Conservation (phyloP, 2,329 filamentous ascomycete species). For the Trichoderma sp. region DNA sequence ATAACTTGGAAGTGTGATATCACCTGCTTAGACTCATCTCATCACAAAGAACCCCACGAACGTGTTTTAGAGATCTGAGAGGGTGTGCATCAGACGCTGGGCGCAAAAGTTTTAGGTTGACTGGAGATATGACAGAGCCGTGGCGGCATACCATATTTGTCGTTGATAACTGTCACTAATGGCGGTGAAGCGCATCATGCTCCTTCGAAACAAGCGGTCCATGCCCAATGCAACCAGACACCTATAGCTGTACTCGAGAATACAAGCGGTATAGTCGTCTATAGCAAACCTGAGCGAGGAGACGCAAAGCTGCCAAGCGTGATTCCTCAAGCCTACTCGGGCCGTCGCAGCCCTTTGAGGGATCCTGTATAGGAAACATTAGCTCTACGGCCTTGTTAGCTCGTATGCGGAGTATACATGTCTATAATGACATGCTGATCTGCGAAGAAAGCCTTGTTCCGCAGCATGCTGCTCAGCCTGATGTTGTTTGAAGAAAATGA, state of each 20-base stretch:
- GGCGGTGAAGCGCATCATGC: too few relatives aligned
- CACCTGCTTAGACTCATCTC: background rate
- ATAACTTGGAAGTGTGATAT: background rate
- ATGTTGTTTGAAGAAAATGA: background rate
- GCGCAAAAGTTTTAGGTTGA: background rate
- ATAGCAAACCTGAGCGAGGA: background rate
- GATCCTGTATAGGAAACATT: background rate
- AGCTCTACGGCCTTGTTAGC: background rate
- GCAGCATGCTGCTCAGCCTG: background rate
- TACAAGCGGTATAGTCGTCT: background rate
- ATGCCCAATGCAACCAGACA: background rate
- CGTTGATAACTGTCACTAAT: background rate
- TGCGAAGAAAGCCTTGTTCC: background rate
- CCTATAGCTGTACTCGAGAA: background rate
- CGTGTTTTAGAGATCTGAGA: background rate
- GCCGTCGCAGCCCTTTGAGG: too few relatives aligned
- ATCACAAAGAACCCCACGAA: background rate
- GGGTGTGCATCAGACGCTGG: background rate
- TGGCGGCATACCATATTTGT: background rate
- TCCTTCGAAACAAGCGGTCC: background rate
- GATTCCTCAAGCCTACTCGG: background rate
- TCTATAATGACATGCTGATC: background rate
- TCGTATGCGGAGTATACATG: background rate
- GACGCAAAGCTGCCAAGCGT: background rate
- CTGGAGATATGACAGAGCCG: background rate